These are phyloP conservation scores for Podila clonocystis DNA, from an alignment of 192 early-diverging fungal species.

Conservation along the genomic window DNA sequence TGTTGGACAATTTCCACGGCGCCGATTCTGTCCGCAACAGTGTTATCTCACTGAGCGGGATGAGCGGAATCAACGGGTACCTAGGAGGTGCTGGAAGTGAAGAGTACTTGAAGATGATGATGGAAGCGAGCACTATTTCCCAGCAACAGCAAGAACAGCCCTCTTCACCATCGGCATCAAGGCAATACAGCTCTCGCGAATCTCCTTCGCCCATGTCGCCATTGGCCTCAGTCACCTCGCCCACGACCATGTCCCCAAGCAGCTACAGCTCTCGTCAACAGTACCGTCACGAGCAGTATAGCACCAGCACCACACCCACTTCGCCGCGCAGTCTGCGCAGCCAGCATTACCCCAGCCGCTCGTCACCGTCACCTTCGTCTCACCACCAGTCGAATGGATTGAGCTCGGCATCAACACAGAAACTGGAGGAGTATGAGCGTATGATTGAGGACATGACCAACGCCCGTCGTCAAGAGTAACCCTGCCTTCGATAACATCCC, in stretches of 20 bases:
- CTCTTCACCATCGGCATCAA: neutral
- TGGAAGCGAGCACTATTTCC: neutral
- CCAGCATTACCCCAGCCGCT: neutral
- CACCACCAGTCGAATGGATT: neutral
- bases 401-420: slow-evolving; percentile 25
- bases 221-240: neutral
- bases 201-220: neutral
- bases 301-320: neutral
- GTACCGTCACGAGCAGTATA: neutral
- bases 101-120: neutral
- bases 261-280: neutral
- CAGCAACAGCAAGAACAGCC: neutral
- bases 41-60: slow-evolving; percentile 19
- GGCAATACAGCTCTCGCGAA: neutral
- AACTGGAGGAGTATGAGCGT: slow-evolving; percentile 42
- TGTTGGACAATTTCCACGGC: slow-evolving; percentile 39
- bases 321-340: neutral
- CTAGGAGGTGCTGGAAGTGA: neutral
- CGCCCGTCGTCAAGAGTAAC: slow-evolving; percentile 22
- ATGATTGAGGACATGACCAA: slow-evolving; percentile 50
- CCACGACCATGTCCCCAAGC: neutral
- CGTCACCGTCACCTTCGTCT: neutral
- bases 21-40: slow-evolving; percentile 38
- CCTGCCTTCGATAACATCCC: neutral
- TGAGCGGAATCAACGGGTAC: neutral